Conservation (phyloP, 164 flowering plant genomes). For the Berberis thunbergii region DNA sequence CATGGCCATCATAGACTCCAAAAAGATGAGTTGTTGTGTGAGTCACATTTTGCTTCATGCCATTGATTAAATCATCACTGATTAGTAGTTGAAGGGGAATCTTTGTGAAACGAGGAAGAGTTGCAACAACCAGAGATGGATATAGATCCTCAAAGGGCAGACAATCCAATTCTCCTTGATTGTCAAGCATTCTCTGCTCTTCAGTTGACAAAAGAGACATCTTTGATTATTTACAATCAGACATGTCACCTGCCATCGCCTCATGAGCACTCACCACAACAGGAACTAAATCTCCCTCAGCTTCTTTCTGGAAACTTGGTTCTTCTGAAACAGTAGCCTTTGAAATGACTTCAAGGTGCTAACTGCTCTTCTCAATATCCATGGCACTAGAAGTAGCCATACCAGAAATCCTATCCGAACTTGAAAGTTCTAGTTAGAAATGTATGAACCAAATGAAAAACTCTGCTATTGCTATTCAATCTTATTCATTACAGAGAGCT, state of each 20-base stretch:
- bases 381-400: slow-evolving; percentile 24
- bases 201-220: slow-evolving; percentile 33
- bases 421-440: slow-evolving; percentile 9
- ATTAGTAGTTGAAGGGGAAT: slow-evolving; percentile 54
- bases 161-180: slow-evolving; percentile 51
- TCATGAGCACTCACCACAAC: slow-evolving; percentile 8
- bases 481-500: no score
- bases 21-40: slow-evolving; percentile 57
- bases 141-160: slow-evolving; percentile 69
- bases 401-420: slow-evolving; percentile 29
- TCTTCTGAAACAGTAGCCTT: slow-evolving; percentile 21
- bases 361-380: slow-evolving; percentile 31
- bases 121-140: slow-evolving; percentile 66
- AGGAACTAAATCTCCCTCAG: slow-evolving; percentile 17
- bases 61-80: slow-evolving; percentile 32
- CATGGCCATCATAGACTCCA: slow-evolving; percentile 96
- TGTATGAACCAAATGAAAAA: no score
- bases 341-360: slow-evolving; percentile 28
- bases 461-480: no score
- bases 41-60: slow-evolving; percentile 29
- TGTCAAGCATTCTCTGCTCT: slow-evolving; percentile 22
- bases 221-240: slow-evolving; percentile 23
- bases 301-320: slow-evolving; percentile 20
- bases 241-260: slow-evolving; percentile 23
- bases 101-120: slow-evolving; percentile 45